Evolutionary conservation across 352 stramenopile species (phyloP).

Genomic region (Pythium brassicae): DNA sequence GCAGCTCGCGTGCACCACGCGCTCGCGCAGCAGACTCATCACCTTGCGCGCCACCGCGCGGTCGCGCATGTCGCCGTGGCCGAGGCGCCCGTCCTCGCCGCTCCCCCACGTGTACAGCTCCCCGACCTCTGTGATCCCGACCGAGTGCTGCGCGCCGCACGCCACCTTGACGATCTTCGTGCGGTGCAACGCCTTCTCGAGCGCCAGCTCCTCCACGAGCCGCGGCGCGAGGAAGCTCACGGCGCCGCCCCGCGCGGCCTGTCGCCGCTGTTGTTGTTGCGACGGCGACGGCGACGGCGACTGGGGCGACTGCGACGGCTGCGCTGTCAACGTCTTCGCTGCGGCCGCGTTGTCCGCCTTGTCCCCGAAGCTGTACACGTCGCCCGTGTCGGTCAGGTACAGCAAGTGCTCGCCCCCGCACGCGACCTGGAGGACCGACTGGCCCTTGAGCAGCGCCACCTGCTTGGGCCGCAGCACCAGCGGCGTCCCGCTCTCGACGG

Average conservation of each 20-base stretch:
- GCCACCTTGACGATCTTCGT: constrained; percentile 56
- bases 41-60: constrained; percentile 71
- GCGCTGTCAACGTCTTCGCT: too few species aligned
- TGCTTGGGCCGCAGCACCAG: constrained; percentile 67
- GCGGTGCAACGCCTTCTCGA: constrained; percentile 74
- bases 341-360: constrained; percentile 67
- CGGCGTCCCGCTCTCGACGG: constrained; percentile 38
- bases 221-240: constrained; percentile 43
- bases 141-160: constrained; percentile 72
- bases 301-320: constrained; percentile 5
- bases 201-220: constrained; percentile 71
- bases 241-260: neutral
- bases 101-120: constrained; percentile 84
- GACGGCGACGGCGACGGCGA: too few species aligned
- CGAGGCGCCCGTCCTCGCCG: constrained; percentile 72
- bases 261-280: too few species aligned
- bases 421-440: constrained; percentile 68
- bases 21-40: constrained; percentile 67
- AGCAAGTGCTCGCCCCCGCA: constrained; percentile 75
- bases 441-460: constrained; percentile 40
- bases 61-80: constrained; percentile 80
- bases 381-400: constrained; percentile 67
- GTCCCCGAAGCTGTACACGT: constrained; percentile 79
- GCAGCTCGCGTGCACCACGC: constrained; percentile 66
- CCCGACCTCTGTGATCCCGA: constrained; percentile 61